Evolutionary conservation across 129 eudicot genomes (phyloP), one percentile per base, ranked within the genome.

Genomic region (Centella asiatica): DNA sequence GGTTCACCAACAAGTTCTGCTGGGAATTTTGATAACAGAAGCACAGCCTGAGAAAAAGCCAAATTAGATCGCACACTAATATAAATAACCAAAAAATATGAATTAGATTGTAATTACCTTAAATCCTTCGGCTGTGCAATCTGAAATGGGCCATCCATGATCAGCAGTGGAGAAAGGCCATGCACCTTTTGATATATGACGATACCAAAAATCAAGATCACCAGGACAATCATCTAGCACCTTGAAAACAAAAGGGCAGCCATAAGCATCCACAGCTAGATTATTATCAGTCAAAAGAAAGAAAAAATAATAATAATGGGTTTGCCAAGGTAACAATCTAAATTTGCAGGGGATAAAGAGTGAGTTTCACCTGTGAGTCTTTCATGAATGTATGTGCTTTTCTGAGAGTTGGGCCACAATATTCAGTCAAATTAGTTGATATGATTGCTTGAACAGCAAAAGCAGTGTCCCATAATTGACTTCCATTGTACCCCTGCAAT

Each of bases 151-250:
- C 99, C 99, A 93, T 20, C 99, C 99, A 26, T 93, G 96, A 69
- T 93, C 99, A 72, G 86, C 92, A 34, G 95, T 93, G 42, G 99
- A 93, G 71, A 93, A 93, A 53, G 99, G 88, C 99, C 99, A 93
- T 33, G 89, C 95, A 57, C 99, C 99, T 84, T 93, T 93, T 40
- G 99, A 93, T n/a, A 82, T 87, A 69, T 93, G 99, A 44, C 96
- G 95, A 73, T 87, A 93, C 96, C 95, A 87, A 44, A 34, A 52
- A 74, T 76, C 71, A 25, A 93, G 96, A 66, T 93, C 65, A 1
- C 96, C 99, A 4, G 85, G 74, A 78, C 96, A 82, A 79, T 87
- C 83, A 56, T 93, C 96, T 50, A 64, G 28, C 55, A 93, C 90
- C 98, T 92, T 73, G 47, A 72, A 71, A 63, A 40, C 17, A 75